phyloP scores from a whole-genome alignment of 2,329 filamentous ascomycete genomes.

The Byssothecium circinans region DNA sequence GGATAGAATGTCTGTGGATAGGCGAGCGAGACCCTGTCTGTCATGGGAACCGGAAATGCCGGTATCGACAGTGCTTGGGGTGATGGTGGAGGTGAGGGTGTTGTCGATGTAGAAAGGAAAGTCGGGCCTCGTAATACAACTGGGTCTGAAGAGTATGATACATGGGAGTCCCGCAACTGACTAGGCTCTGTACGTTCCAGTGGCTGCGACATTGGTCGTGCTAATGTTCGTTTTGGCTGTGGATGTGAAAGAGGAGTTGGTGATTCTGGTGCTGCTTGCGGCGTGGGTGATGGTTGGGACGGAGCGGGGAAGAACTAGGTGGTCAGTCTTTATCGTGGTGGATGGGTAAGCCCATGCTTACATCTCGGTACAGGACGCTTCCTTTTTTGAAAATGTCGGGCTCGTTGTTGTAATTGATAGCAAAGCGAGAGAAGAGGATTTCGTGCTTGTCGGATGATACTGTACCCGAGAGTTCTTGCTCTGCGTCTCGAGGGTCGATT shows the following conservation, averaged over 20 bases:
- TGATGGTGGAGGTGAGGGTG: constrained; percentile 38
- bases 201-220: constrained; percentile 22
- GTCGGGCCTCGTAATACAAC: constrained; percentile 28
- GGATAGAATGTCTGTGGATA: constrained; percentile 27
- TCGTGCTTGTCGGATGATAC: constrained; percentile 90
- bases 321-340: constrained; percentile 7
- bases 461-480: constrained; percentile 79
- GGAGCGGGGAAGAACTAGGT: constrained; percentile 33
- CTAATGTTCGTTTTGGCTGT: constrained; percentile 12
- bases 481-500: constrained; percentile 75
- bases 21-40: constrained; percentile 22
- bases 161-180: constrained; percentile 15
- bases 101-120: constrained; percentile 38
- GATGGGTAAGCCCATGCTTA: constrained; percentile 44
- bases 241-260: constrained; percentile 20
- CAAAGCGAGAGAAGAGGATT: constrained; percentile 84
- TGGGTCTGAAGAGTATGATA: constrained; percentile 11
- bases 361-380: constrained; percentile 83
- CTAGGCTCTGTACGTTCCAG: constrained; percentile 19
- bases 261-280: background rate
- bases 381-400: constrained; percentile 91
- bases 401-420: constrained; percentile 98
- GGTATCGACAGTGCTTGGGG: constrained; percentile 25
- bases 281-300: background rate
- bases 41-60: constrained; percentile 27